Base-by-base conservation (phyloP, 192 early-diverging fungal species). In the Spizellomyces punctatus region DNA sequence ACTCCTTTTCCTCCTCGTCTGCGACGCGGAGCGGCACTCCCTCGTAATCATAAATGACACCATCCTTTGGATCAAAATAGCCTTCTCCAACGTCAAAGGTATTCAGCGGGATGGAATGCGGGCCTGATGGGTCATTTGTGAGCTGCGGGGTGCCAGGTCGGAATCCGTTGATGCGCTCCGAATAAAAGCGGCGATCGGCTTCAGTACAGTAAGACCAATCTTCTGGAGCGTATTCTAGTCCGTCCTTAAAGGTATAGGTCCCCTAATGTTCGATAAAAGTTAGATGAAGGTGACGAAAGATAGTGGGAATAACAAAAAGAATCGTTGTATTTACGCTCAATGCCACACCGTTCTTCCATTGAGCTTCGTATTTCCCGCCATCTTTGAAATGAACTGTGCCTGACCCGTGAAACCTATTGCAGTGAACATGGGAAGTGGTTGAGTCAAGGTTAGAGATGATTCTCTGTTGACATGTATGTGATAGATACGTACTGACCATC, bases 141-240 rank as follows among this genome's bases (percentile, higher is more conserved):
- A 79, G 71, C 22, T 74, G 77, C 12, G 79, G 77, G 17, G 73
- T 73, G 10, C 78, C 77, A n/a, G 75, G 76, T 22, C 52, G 60
- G 67, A 86, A 86, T 5, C 86, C 86, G 48, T 70, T 63, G 7
- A 82, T 71, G 16, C 78, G 75, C 69, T 87, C 86, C 6, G 76
- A 68, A 58, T 78, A 87, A 64, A 86, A 87, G 47, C 86, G 67
- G 21, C 86, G 63, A 48, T 87, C 86, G 22, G 57, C 21, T 9
- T 70, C 54, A 4, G 86, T 87, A 74, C 86, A 87, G 71, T 87
- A 87, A 64, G 81, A 76, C 86, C 86, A 87, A 36, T 80, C 47
- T n/a, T 79, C 66, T 9, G 55, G 64, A 14, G 75, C 69, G 68
- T 86, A 87, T 22, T 70, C 70, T 44, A 87, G 66, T 9, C 86